These are phyloP conservation scores for Acacia acuminata DNA, from an alignment of 306 rosid species.

Conservation along the genomic window DNA sequence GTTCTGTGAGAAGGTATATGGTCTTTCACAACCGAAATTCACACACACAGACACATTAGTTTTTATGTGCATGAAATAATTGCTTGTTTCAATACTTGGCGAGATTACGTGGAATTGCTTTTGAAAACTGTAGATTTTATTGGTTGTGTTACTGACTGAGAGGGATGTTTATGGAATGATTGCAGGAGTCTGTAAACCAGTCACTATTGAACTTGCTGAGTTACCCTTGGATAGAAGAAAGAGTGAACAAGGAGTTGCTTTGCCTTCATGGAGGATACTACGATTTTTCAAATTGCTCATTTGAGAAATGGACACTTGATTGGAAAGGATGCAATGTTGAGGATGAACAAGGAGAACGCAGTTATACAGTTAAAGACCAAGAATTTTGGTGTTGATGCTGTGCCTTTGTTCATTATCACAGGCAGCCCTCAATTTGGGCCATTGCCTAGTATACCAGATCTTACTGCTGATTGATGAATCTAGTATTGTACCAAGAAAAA, in stretches of 20 bases:
- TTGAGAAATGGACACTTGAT: conserved; percentile 94
- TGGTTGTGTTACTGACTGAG: not conserved
- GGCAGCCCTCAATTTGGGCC: not conserved
- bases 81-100: not conserved
- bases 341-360: conserved; percentile 15
- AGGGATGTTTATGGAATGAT: not conserved
- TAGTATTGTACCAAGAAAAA: no score
- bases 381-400: conserved; percentile 57
- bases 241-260: conserved; percentile 53
- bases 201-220: conserved; percentile 74
- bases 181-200: conserved; percentile 76
- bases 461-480: not conserved
- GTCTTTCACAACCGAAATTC: not conserved
- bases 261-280: conserved; percentile 81
- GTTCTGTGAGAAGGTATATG: conserved; percentile 87
- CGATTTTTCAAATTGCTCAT: conserved; percentile 70
- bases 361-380: conserved; percentile 48
- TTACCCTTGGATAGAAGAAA: conserved; percentile 87
- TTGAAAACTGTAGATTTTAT: not conserved
- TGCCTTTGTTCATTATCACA: not conserved
- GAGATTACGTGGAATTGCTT: no score
- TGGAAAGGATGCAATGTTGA: conserved; percentile 27
- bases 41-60: not conserved
- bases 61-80: not conserved
- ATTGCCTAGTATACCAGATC: not conserved